Evolutionary conservation across 2,329 filamentous ascomycete species (phyloP).

Genomic region (Parasarocladium wereldwijsianum): DNA sequence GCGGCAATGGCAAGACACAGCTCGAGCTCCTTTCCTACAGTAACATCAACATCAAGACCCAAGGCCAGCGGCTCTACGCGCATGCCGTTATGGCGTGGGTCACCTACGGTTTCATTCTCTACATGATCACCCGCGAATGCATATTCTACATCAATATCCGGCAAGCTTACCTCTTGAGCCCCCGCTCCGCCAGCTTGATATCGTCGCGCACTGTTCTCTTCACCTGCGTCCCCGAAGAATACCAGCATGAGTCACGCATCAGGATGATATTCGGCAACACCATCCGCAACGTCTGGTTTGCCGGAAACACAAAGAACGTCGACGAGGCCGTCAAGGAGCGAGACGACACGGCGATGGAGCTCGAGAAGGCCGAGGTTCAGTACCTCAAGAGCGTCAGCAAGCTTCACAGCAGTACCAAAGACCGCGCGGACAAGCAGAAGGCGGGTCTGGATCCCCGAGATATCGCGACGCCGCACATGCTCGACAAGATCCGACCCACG

Average conservation of each 20-base stretch:
- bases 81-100: slow-evolving; percentile 66
- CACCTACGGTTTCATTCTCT: slow-evolving; percentile 78
- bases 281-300: slow-evolving; percentile 73
- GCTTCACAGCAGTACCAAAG: slow-evolving; percentile 17
- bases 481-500: slow-evolving; percentile 50
- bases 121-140: slow-evolving; percentile 75
- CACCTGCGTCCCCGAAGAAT: slow-evolving; percentile 65
- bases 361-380: slow-evolving; percentile 71
- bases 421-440: slow-evolving; percentile 13
- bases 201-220: slow-evolving; percentile 87
- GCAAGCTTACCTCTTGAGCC: slow-evolving; percentile 80
- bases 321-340: slow-evolving; percentile 64
- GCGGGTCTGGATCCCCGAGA: slow-evolving; percentile 40
- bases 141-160: slow-evolving; percentile 89
- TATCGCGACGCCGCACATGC: slow-evolving; percentile 50
- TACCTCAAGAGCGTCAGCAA: slow-evolving; percentile 49
- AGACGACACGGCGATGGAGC: slow-evolving; percentile 56
- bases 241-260: slow-evolving; percentile 58
- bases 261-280: slow-evolving; percentile 58
- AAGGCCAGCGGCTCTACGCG: slow-evolving; percentile 56
- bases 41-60: slow-evolving; percentile 30
- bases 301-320: slow-evolving; percentile 55
- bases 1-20: slow-evolving; percentile 48
- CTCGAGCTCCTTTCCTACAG: slow-evolving; percentile 32
- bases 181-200: slow-evolving; percentile 68